Base-by-base conservation (phyloP, 495 filamentous ascomycete genomes). In the Aspergillus kassunensis region DNA sequence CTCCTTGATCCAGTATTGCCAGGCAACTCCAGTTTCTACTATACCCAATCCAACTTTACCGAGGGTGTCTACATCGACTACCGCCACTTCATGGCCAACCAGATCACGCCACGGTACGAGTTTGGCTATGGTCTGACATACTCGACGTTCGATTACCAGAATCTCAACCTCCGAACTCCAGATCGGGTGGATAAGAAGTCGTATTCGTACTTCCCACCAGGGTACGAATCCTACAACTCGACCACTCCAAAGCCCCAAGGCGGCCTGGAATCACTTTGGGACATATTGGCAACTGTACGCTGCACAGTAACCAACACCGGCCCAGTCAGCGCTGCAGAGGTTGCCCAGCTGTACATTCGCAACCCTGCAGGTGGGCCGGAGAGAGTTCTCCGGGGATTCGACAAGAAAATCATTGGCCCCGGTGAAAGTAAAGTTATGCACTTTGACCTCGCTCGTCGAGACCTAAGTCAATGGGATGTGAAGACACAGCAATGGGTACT, bases 391-490 rank as follows among this genome's bases (percentile, higher is more conserved):
- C 67, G 86, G 2, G 85, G 85, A 8, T 90, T 89, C 58, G 71
- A 77, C 34, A 87, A 86, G 64, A 65, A 79, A 3, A 39, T n/a
- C 0, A 47, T 85, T 10, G 55, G 66, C 24, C 63, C 72, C 1
- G 72, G 70, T 0, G 55, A 67, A 37, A 68, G 65, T 31, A 57
- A 60, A 24, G 71, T 55, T n/a, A 75, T 85, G 3, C 61, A 58
- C 4, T 81, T 89, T 54, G 62, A 69, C 37, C 57, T 90, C 20
- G 81, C 74, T 18, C 72, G 84, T 49, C 73, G 81, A 35, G 86
- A 89, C 60, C 40, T 89, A 51, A 85, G 80, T 50, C 79, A 82
- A 24, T 90, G 86, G 86, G 77, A 86, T 68, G 72, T 76, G 1
- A 65, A 57, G 16, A 64, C 60, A 30, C 84, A 89, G 69, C 71